These are phyloP conservation scores for Ogataea philodendri DNA, from an alignment of 805 yeast genomes.

Conservation along the genomic window DNA sequence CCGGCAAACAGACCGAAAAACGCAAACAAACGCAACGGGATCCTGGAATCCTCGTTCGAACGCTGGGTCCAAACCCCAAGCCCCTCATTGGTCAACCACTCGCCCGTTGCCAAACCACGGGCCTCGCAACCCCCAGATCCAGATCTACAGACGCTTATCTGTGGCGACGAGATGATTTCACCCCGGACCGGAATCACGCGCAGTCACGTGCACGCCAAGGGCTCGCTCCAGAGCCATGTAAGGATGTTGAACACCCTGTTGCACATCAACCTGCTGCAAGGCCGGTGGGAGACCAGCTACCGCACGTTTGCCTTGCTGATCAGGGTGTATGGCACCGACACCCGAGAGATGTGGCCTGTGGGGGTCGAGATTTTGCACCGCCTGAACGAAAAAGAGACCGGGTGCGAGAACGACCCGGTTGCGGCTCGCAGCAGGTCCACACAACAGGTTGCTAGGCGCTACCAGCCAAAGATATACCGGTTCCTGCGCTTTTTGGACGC, in stretches of 20 bases:
- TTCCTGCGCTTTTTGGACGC: constrained; percentile 21
- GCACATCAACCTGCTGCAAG: constrained; percentile 45
- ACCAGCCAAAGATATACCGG: constrained; percentile 17
- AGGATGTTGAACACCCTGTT: constrained; percentile 42
- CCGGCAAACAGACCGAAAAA: constrained; percentile 12
- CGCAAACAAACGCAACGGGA: constrained; percentile 17
- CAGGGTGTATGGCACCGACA: constrained; percentile 48
- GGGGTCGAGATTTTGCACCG: constrained; percentile 53
- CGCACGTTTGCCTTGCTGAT: constrained; percentile 49
- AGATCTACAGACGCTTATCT: constrained; percentile 6
- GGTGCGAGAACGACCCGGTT: constrained; percentile 2
- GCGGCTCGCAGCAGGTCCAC: constrained; percentile 3
- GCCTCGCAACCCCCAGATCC: constrained; percentile 3
- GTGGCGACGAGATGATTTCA: constrained; percentile 19
- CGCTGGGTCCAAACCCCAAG: constrained; percentile 19
- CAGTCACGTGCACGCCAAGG: constrained; percentile 18
- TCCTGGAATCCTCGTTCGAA: constrained; percentile 22
- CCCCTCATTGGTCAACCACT: constrained; percentile 6
- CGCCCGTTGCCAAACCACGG: not conserved
- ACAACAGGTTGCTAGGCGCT: constrained; percentile 7
- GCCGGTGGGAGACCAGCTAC: constrained; percentile 57
- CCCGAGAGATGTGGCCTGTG: constrained; percentile 60
- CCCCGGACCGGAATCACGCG: constrained; percentile 9
- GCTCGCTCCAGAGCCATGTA: constrained; percentile 16
- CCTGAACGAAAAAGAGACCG: constrained; percentile 24